A percentile compares a stretch with the other conserved stretches of the same genome.
phyloP scores from a whole-genome alignment of 305 asterid genomes.

The Solanum aculeatissimum region DNA sequence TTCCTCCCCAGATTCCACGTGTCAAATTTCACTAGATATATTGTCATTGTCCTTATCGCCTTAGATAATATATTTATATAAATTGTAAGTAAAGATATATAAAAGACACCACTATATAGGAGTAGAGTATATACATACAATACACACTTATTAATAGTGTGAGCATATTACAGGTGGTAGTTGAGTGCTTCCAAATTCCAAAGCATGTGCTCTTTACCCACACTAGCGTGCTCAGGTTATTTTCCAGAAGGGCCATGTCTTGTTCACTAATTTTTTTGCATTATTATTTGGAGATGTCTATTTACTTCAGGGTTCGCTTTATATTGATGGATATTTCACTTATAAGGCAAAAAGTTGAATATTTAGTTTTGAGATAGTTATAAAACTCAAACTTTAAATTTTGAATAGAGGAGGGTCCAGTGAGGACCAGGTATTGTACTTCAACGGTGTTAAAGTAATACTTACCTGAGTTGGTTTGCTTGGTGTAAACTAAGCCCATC shows the following conservation, averaged over 20 bases:
- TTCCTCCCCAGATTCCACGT: no score
- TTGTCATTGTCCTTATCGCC: no score
- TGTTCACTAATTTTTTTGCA: background rate
- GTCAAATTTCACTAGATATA: no score
- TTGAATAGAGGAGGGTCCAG: background rate
- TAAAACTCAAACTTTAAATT: background rate
- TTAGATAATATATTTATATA: background rate
- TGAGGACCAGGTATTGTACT: background rate
- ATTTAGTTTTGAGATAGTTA: background rate
- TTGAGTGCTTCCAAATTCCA: slow-evolving; percentile 4
- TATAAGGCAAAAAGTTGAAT: background rate
- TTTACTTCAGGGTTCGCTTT: background rate
- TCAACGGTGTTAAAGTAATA: background rate
- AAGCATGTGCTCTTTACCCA: slow-evolving; percentile 1
- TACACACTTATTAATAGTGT: background rate
- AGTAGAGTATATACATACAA: background rate
- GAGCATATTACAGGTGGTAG: slow-evolving; percentile 1
- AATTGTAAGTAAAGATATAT: background rate
- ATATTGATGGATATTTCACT: background rate
- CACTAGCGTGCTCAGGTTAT: background rate
- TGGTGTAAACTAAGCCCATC: background rate
- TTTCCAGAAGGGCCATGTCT: background rate
- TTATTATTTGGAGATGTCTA: background rate
- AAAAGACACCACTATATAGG: background rate
- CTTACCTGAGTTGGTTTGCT: background rate